phyloP scores from a whole-genome alignment of 805 yeast species.

The Tetrapisispora fleetii region DNA sequence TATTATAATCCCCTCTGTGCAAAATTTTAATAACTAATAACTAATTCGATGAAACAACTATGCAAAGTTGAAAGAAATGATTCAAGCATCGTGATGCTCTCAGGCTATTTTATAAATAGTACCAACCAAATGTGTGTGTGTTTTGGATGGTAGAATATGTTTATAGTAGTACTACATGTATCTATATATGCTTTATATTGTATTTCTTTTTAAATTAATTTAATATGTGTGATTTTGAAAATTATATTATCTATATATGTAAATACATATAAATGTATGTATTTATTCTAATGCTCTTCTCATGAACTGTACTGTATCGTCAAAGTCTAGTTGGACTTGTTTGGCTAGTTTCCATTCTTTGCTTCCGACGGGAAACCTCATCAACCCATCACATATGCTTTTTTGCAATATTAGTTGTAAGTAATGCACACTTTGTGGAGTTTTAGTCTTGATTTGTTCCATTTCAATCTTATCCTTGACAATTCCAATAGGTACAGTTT shows the following conservation, averaged over 20 bases:
- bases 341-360: constrained; percentile 19
- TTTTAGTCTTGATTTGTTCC: constrained; percentile 17
- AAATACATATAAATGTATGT: not conserved
- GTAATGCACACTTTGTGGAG: constrained; percentile 25
- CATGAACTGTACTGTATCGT: constrained; percentile 29
- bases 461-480: constrained; percentile 10
- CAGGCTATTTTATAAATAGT: too few relatives aligned
- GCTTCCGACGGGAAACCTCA: constrained; percentile 17
- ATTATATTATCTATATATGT: not conserved
- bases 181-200: not conserved
- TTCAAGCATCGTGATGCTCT: not conserved
- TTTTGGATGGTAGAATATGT: not conserved
- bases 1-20: not conserved
- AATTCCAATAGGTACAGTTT: not conserved
- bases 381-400: constrained; percentile 24
- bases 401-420: constrained; percentile 25
- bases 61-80: not conserved
- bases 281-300: constrained; percentile 24
- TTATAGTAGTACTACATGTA: not conserved
- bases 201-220: not conserved
- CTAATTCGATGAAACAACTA: not conserved
- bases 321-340: constrained; percentile 24
- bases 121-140: not conserved
- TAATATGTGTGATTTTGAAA: not conserved
- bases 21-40: constrained; percentile 1